A percentile compares a stretch with the other conserved stretches of the same genome.
These are phyloP conservation scores for Erysiphe pulchra DNA, from an alignment of 2,329 filamentous ascomycete genomes.

Conservation along the genomic window DNA sequence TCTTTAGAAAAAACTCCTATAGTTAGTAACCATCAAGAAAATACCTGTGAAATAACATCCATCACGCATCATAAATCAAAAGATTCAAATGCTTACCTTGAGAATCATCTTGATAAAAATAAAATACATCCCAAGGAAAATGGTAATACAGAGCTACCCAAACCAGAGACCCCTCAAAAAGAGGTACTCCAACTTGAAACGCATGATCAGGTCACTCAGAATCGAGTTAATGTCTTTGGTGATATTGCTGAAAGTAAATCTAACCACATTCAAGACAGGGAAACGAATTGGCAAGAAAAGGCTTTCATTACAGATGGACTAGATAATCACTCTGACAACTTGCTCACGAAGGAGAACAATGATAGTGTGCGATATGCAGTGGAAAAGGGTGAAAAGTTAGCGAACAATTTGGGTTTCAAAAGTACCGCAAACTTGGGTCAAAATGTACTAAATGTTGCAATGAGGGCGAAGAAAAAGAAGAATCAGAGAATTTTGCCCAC, in stretches of 20 bases:
- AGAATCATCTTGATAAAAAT: conserved; percentile 28
- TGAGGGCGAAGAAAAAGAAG: conserved; percentile 2
- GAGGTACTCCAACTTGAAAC: conserved; percentile 2
- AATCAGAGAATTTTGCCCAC: conserved; percentile 9
- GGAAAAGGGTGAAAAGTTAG: conserved; percentile 10
- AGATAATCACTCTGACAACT: neutral
- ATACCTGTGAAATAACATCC: conserved; percentile 49
- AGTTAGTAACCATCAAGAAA: conserved; percentile 37
- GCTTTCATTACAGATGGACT: neutral
- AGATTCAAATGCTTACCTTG: conserved; percentile 49
- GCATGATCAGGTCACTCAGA: conserved; percentile 9
- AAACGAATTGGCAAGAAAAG: neutral
- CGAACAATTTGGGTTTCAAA: conserved; percentile 6
- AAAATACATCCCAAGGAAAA: conserved; percentile 20
- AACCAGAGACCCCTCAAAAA: neutral
- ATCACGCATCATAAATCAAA: conserved; percentile 40
- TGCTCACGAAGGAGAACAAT: conserved; percentile 3
- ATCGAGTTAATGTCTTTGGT: conserved; percentile 10
- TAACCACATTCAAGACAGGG: conserved; percentile 13
- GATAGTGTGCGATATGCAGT: conserved; percentile 8
- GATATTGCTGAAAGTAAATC: conserved; percentile 16
- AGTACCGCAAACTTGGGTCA: conserved; percentile 1
- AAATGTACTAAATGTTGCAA: conserved; percentile 1
- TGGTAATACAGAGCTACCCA: conserved; percentile 16
- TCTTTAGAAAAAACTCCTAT: conserved; percentile 6